These are phyloP conservation scores for Erythrophleum fordii DNA, from an alignment of 306 rosid genomes.

Conservation along the genomic window DNA sequence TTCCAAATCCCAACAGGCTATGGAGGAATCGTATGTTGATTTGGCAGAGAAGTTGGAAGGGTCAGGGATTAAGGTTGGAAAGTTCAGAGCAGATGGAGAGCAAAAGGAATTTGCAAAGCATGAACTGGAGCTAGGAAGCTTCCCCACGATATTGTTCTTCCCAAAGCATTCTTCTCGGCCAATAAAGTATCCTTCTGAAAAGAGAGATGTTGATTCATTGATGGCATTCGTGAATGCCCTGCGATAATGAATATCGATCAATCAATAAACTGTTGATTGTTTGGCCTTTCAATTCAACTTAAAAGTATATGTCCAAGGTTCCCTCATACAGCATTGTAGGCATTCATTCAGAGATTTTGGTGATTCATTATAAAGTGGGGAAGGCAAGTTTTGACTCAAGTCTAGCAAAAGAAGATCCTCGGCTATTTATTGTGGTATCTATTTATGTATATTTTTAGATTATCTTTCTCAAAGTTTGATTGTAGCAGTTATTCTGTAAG, in stretches of 20 bases:
- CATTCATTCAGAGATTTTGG: conserved; percentile 43
- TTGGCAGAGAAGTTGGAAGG: conserved; percentile 81
- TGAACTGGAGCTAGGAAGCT: conserved; percentile 79
- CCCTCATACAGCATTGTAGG: conserved; percentile 8
- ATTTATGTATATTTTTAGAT: conserved; percentile 40
- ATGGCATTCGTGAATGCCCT: conserved; percentile 82
- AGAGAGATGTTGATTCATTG: conserved; percentile 90
- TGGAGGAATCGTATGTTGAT: conserved; percentile 83
- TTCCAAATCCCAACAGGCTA: conserved; percentile 57
- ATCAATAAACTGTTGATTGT: neutral
- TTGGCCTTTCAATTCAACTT: neutral
- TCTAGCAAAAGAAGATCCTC: conserved; percentile 37
- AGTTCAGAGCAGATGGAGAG: conserved; percentile 93
- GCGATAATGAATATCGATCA: conserved; percentile 44
- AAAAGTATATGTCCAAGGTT: conserved; percentile 34
- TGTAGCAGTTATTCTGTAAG: neutral
- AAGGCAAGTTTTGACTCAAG: conserved; percentile 42
- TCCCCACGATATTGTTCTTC: conserved; percentile 90
- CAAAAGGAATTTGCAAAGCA: conserved; percentile 82
- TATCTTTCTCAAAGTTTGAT: conserved; percentile 23
- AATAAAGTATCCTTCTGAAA: conserved; percentile 90
- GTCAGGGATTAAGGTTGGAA: conserved; percentile 90
- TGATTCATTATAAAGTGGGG: conserved; percentile 34
- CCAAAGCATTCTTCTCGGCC: conserved; percentile 83
- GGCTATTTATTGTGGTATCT: conserved; percentile 9